Evolutionary conservation across 1,139 yeast genomes (phyloP), one percentile per base, ranked within the genome.

Genomic region (Chernovozyma aurita): DNA sequence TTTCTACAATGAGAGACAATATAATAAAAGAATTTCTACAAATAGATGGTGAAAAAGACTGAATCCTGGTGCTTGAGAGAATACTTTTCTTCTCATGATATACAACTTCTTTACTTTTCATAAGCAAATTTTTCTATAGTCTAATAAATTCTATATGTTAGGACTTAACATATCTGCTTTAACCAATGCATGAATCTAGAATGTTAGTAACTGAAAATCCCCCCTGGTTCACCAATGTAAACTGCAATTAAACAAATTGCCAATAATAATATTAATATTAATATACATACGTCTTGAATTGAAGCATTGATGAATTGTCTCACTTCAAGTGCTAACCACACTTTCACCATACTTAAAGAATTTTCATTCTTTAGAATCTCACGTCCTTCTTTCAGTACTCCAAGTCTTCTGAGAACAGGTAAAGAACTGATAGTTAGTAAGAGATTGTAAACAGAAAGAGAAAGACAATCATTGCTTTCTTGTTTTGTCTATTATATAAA

Each of bases 291-390:
- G 50, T 86, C 95, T 53, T 82, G 85, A n/a, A 86, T 76, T 2
- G 95, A 83, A 20, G 95, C 86, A 47, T 71, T 80, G 56, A 92
- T 80, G 50, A 90, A 80, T 56, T 85, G 95, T 54, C 97, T 75
- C 4, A 86, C 82, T 61, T 92, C 97, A 28, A 92, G 64, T 0
- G 95, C 92, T 37, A 87, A 53, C 97, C 97, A 90, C 18, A 90
- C 92, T 55, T 86, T 86, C 42, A 86, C 64, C 95, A 88, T 86
- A 18, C 85, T 78, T 39, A 85, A 48, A 18, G 80, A 70, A 49
- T 81, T 82, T 28, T 78, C 78, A 50, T 76, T 72, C 41, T 70
- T 64, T 34, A 81, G 58, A 15, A 82, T 65, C 45, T 74, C 74
- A 43, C 76, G 66, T 30, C 81, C 85, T 46, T 83, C 90, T 48